Evolutionary conservation across 257 asterid species (phyloP), one percentile per base, ranked within the genome.

Genomic region (Lycium barbarum): DNA sequence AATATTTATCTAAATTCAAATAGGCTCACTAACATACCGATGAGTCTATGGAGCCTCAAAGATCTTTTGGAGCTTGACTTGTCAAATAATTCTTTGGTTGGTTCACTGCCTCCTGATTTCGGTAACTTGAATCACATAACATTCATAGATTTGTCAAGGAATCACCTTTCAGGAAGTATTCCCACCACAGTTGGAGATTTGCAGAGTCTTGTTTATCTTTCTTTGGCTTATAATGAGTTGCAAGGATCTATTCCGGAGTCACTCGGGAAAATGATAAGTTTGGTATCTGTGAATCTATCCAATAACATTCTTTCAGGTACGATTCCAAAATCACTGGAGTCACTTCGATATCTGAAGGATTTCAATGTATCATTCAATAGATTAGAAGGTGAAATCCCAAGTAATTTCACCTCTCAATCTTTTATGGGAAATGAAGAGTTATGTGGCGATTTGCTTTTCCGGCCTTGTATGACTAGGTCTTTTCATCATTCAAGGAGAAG

Each of bases 321-420:
- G 11, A 90, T 90, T 76, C 90, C 90, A 17, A 67, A 4, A 10
- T 84, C 90, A 49, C 49, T 88, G 79, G 89, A 80, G 74, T 17
- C 26, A 62, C 87, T 88, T 65, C 15, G 2, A 26, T 40, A 84
- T 71, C 88, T 89, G 6, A 82, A 47, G 40, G 59, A 78, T 17
- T 83, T 89, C 76, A 89, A 89, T 9, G 61, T 89, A 53, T 85
- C 89, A 4, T 72, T 83, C 53, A 89, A 89, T 83, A 74, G 54
- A 18, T 85, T 90, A 58, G 76, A 86, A 68, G 93, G 93, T 40
- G 87, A 83, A 83, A 66, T 90, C n/a, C 93, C 93, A 20, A 82
- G 13, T 38, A 88, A 86, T 55, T 86, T 88, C 17, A 84, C 90
- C 22, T 70, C 85, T 78, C 84, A 36, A 45, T 83, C 88, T 74